Conservation (phyloP, 371 early-diverging fungal genomes). For the Phascolomyces articulosus region DNA sequence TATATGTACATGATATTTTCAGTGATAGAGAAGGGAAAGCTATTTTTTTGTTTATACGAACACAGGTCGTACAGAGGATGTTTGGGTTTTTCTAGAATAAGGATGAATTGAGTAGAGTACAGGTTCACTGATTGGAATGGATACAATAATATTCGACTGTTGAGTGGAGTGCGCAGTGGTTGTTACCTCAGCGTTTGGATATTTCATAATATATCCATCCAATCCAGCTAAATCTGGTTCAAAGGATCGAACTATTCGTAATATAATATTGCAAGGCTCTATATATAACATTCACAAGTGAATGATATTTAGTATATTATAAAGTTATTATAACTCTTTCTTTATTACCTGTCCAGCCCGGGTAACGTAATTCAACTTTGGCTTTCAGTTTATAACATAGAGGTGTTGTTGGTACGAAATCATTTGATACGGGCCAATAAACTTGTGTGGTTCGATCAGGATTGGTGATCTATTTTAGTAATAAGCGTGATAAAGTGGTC, state of each 20-base stretch:
- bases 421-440: slow-evolving; percentile 43
- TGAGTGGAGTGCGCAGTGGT: background rate
- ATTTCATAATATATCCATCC: slow-evolving; percentile 47
- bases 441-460: slow-evolving; percentile 38
- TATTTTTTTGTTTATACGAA: background rate
- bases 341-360: slow-evolving; percentile 46
- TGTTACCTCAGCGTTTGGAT: slow-evolving; percentile 20
- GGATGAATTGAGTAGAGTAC: slow-evolving; percentile 1
- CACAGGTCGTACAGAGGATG: background rate
- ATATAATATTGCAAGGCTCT: slow-evolving; percentile 27
- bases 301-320: too few relatives aligned
- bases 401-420: slow-evolving; percentile 42
- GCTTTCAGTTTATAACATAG: slow-evolving; percentile 39
- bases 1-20: too few relatives aligned
- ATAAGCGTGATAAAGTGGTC: too few relatives aligned
- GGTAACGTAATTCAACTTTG: slow-evolving; percentile 28
- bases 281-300: too few relatives aligned
- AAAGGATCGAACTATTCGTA: slow-evolving; percentile 47
- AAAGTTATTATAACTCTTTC: background rate
- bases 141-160: background rate
- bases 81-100: background rate
- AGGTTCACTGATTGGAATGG: background rate
- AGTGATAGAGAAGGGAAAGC: too few relatives aligned
- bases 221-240: slow-evolving; percentile 49
- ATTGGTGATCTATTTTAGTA: slow-evolving; percentile 26